Evolutionary conservation across 176 grass and related monocot genomes (phyloP).

Genomic region (Dendrocalamus sinicus): DNA sequence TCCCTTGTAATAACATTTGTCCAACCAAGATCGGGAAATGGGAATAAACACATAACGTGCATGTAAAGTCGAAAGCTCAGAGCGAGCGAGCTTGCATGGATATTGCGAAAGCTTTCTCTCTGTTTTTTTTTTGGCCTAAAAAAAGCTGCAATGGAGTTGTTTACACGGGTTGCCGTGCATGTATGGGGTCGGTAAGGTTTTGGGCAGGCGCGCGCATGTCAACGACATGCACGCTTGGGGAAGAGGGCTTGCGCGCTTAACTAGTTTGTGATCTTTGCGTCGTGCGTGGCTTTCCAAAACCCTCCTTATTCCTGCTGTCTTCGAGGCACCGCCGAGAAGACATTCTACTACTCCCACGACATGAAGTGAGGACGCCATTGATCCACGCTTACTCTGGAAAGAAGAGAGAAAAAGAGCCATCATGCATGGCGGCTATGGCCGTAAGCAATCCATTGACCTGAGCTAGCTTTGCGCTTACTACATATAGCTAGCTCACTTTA

Average conservation of each 20-base stretch:
- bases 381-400: not conserved
- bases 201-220: constrained; percentile 41
- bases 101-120: not conserved
- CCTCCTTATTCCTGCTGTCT: constrained; percentile 49
- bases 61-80: not conserved
- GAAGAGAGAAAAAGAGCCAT: not conserved
- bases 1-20: not conserved
- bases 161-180: constrained; percentile 37
- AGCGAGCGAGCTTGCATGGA: not conserved
- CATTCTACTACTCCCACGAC: not conserved
- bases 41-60: not conserved
- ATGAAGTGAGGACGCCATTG: not conserved
- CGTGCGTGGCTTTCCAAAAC: constrained; percentile 43
- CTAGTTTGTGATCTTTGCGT: constrained; percentile 10
- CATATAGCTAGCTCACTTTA: not conserved
- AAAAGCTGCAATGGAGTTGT: constrained; percentile 16
- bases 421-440: not conserved
- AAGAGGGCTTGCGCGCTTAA: not conserved
- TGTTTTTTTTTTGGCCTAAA: not conserved
- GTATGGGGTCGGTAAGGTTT: constrained; percentile 20
- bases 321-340: constrained; percentile 37
- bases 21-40: not conserved
- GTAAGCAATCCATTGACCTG: not conserved
- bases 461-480: not conserved
- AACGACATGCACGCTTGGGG: constrained; percentile 52